These are phyloP conservation scores for Colletotrichum musicola DNA, from an alignment of 2,329 filamentous ascomycete species.

Conservation along the genomic window DNA sequence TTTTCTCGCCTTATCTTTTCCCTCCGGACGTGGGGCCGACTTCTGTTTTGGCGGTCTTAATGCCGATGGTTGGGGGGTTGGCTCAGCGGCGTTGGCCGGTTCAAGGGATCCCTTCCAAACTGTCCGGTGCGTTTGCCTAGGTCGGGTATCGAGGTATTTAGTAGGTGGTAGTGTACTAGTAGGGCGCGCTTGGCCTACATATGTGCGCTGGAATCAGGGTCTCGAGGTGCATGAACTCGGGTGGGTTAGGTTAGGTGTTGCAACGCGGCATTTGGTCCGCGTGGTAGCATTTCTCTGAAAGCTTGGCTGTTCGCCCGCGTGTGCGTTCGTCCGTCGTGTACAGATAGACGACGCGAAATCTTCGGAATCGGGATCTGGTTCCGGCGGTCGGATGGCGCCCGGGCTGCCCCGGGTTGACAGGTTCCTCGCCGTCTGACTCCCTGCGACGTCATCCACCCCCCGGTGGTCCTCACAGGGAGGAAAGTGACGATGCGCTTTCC, in stretches of 20 bases:
- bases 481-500: not conserved
- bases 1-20: not conserved
- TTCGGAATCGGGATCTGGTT: slow-evolving; percentile 17
- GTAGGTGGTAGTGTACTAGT: not conserved
- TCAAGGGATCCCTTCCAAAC: not conserved
- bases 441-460: slow-evolving; percentile 1
- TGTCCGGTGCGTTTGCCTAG: not conserved
- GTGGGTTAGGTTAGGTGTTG: too few relatives aligned
- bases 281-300: too few relatives aligned
- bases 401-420: not conserved
- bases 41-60: slow-evolving; percentile 1
- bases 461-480: not conserved
- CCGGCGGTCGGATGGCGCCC: not conserved
- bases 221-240: too few relatives aligned
- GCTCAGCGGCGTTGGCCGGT: too few relatives aligned
- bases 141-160: not conserved
- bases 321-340: not conserved
- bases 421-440: not conserved
- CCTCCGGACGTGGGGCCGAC: slow-evolving; percentile 16
- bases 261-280: too few relatives aligned
- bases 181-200: too few relatives aligned
- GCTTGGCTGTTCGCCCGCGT: too few relatives aligned
- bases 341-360: not conserved
- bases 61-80: slow-evolving; percentile 6
- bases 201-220: too few relatives aligned